Conservation (phyloP, 179 eudicot genomes). For the Camellia oleifera region DNA sequence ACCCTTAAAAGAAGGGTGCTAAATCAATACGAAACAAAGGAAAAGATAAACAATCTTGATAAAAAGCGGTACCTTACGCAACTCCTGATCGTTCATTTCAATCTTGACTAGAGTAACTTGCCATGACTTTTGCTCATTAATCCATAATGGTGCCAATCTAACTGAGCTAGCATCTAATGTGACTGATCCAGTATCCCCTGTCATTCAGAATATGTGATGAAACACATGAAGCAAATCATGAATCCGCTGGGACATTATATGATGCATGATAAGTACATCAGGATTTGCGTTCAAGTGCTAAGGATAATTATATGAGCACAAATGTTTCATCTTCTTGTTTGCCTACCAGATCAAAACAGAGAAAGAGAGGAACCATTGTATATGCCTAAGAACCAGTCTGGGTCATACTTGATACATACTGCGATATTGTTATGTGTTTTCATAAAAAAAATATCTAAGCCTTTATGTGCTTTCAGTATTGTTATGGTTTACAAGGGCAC, state of each 20-base stretch:
- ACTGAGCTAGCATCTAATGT: constrained; percentile 24
- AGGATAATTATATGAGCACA: too few relatives aligned
- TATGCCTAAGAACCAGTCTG: too few relatives aligned
- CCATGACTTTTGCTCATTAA: constrained; percentile 33
- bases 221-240: not conserved
- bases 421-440: too few relatives aligned
- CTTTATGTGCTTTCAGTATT: too few relatives aligned
- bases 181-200: constrained; percentile 28
- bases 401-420: too few relatives aligned
- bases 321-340: too few relatives aligned
- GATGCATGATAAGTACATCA: not conserved
- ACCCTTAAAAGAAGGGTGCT: too few relatives aligned
- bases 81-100: constrained; percentile 17
- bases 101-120: constrained; percentile 24
- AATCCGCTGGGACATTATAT: not conserved
- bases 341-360: too few relatives aligned
- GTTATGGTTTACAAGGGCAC: too few relatives aligned
- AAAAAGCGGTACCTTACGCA: constrained; percentile 21
- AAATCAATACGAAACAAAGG: not conserved
- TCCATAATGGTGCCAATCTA: constrained; percentile 43
- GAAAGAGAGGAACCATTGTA: too few relatives aligned
- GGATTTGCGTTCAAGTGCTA: too few relatives aligned
- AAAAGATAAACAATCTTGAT: not conserved
- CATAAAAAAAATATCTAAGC: too few relatives aligned
- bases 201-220: not conserved